A percentile compares a stretch with the other conserved stretches of the same genome.
Evolutionary conservation across 345 rosid genomes (phyloP).

Genomic region (Abelmoschus esculentus): DNA sequence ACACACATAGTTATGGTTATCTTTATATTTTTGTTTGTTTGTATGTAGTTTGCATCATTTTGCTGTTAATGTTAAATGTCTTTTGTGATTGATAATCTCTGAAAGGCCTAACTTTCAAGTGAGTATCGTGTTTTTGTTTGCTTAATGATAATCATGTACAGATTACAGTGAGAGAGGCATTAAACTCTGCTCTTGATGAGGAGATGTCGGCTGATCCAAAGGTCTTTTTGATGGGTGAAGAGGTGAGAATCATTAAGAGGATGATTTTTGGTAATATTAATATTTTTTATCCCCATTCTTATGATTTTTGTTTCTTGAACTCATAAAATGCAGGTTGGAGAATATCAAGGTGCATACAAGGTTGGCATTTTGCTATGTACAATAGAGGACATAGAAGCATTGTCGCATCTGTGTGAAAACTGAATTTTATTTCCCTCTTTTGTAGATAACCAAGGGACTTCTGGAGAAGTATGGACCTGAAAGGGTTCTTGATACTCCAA

Average conservation of each 20-base stretch:
- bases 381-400: not conserved
- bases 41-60: not conserved
- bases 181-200: constrained; percentile 83
- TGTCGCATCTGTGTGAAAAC: not conserved
- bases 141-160: constrained; percentile 13
- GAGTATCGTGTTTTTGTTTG: not conserved
- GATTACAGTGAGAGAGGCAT: constrained; percentile 81
- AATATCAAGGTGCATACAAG: constrained; percentile 89
- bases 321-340: constrained; percentile 55
- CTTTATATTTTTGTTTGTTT: not conserved
- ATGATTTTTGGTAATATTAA: not conserved
- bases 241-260: constrained; percentile 27
- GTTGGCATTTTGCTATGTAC: constrained; percentile 21
- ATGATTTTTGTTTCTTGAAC: not conserved
- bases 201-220: constrained; percentile 81
- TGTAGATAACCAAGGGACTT: constrained; percentile 45
- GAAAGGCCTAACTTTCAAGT: not conserved
- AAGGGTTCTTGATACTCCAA: constrained; percentile 93
- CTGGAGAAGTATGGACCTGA: constrained; percentile 86
- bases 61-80: not conserved
- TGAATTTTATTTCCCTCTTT: constrained; percentile 2
- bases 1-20: not conserved
- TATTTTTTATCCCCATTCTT: not conserved
- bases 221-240: constrained; percentile 78
- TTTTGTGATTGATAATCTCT: not conserved